A percentile compares a stretch with the other conserved stretches of the same genome.
These are phyloP conservation scores for Neurospora terricola DNA, from an alignment of 495 filamentous ascomycete species.

Conservation along the genomic window DNA sequence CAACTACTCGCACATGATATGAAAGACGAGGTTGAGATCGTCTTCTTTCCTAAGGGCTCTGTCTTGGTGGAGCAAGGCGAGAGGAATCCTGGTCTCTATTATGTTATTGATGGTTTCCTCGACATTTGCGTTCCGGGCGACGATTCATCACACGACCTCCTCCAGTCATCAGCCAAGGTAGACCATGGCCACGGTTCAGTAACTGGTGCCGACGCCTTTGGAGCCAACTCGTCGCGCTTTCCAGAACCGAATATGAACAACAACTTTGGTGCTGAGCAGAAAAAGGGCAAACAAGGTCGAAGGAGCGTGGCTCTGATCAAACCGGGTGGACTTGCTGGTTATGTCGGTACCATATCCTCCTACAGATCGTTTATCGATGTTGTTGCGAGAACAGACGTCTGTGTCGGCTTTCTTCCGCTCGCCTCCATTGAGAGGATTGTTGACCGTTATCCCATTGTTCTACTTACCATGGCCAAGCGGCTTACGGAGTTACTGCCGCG, in stretches of 20 bases:
- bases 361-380: constrained; percentile 96
- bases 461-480: constrained; percentile 91
- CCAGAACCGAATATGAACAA: constrained; percentile 9
- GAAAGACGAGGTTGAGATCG: constrained; percentile 90
- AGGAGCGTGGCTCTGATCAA: constrained; percentile 85
- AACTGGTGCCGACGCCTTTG: constrained; percentile 20
- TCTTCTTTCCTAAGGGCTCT: constrained; percentile 89
- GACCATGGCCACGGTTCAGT: not conserved
- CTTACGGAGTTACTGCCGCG: constrained; percentile 81
- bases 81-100: constrained; percentile 90
- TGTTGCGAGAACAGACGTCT: constrained; percentile 94
- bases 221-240: constrained; percentile 11
- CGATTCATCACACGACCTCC: constrained; percentile 24
- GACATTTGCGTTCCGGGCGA: constrained; percentile 61
- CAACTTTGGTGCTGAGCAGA: constrained; percentile 9
- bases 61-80: constrained; percentile 97
- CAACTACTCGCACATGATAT: constrained; percentile 60
- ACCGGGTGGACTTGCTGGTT: constrained; percentile 88
- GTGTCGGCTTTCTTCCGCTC: constrained; percentile 88
- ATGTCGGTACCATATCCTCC: constrained; percentile 85
- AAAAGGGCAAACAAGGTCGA: constrained; percentile 15
- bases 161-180: constrained; percentile 20
- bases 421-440: constrained; percentile 83
- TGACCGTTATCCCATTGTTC: constrained; percentile 81
- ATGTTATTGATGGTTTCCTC: constrained; percentile 93